These are phyloP conservation scores for Yamadazyma kitorensis DNA, from an alignment of 805 yeast species.

Conservation along the genomic window DNA sequence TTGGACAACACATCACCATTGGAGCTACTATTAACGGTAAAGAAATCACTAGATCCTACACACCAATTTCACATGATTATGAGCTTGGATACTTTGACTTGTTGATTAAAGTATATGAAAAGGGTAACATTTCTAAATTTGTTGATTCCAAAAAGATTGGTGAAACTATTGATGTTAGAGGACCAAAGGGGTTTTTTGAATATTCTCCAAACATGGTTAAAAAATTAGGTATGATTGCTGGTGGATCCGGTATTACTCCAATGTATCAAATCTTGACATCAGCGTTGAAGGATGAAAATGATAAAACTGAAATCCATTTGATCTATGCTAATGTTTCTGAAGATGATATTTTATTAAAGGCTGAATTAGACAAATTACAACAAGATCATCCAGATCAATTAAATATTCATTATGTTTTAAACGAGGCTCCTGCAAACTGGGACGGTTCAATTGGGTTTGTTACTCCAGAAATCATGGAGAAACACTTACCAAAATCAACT, in stretches of 20 bases:
- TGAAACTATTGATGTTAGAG: constrained; percentile 72
- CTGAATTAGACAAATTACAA: constrained; percentile 71
- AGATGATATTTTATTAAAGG: constrained; percentile 75
- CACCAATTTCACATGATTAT: constrained; percentile 82
- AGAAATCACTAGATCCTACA: constrained; percentile 81
- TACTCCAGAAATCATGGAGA: constrained; percentile 67
- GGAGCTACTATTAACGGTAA: constrained; percentile 74
- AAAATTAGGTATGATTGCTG: constrained; percentile 86
- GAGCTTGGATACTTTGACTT: constrained; percentile 81
- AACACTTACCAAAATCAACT: constrained; percentile 59
- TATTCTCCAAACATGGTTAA: constrained; percentile 77
- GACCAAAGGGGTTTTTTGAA: constrained; percentile 88
- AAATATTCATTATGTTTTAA: constrained; percentile 69
- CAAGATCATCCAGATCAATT: constrained; percentile 56
- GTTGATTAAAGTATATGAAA: constrained; percentile 79
- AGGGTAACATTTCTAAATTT: constrained; percentile 78
- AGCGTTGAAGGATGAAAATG: constrained; percentile 71
- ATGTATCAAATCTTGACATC: constrained; percentile 91
- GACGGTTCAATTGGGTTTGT: constrained; percentile 75
- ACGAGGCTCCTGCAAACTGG: constrained; percentile 74
- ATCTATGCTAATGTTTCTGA: constrained; percentile 80
- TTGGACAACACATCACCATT: constrained; percentile 90
- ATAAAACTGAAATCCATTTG: constrained; percentile 70
- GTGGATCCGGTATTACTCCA: constrained; percentile 96
- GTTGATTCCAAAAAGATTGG: constrained; percentile 75